Base-by-base conservation (phyloP, 2,329 filamentous ascomycete species). In the Aureobasidium sp. region DNA sequence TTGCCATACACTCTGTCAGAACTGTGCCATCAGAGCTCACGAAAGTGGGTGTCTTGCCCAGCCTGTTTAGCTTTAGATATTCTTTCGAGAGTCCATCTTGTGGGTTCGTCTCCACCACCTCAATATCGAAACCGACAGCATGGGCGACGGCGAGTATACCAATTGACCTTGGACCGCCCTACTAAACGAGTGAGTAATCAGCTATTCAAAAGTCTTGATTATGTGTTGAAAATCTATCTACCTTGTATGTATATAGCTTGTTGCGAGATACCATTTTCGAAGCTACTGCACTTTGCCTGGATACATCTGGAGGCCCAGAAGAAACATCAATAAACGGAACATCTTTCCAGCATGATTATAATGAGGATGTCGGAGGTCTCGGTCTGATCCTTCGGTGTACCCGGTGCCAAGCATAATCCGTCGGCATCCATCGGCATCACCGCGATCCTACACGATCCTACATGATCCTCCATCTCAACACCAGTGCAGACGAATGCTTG, bases 121-220 rank as follows among this genome's bases (percentile, higher is more conserved):
- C 91, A 70, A 99, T 78, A 68, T 97, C 91, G 74, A 97, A 85
- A 76, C 88, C 86, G 81, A 97, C 97, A 81, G 91, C 91, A 87
- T 97, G 97, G 71, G 94, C 94, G 74, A 96, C 90, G 71, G 90
- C 91, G 77, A 88, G 86, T 78, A 96, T 89, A 76, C 87, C 87
- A 73, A 88, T 89, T 77, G 88, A 89, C 83, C 93, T 92, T 79
- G 89, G 82, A 85, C 97, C 96, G 75, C 83, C 85, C 92, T 97
- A 39, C 16, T 25, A 6, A 74, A 55, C 50, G 21, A 15, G 9
- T 52, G 13, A 39, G 32, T 6, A 5, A 27, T 52, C 32, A 52
- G 34, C 32, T 16, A 21, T 34, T 3, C 2, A n/a, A 13, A 15
- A 9, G 6, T 25, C 32, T 16, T 1, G 6, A 27, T 13, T 13